Percentiles rank a stretch among this genome's conserved stretches.
These are phyloP conservation scores for Pseudogymnoascus verrucosus DNA, from an alignment of 2,329 filamentous ascomycete species.

Conservation along the genomic window DNA sequence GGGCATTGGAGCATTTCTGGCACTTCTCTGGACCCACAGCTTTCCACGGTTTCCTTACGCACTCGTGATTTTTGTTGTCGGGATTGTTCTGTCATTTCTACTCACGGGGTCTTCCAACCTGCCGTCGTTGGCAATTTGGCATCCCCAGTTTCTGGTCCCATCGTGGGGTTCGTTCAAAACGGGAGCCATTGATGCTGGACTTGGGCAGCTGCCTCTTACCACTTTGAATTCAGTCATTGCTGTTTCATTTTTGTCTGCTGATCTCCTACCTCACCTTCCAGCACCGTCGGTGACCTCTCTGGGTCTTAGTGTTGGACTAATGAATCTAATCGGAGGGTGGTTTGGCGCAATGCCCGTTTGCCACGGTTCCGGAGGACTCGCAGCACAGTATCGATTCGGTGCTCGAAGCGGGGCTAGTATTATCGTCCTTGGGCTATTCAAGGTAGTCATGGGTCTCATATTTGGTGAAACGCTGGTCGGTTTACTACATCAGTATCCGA, in stretches of 20 bases:
- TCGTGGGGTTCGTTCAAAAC: constrained; percentile 35
- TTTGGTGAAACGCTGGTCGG: constrained; percentile 67
- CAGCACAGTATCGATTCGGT: constrained; percentile 85
- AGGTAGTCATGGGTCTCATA: constrained; percentile 66
- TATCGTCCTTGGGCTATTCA: constrained; percentile 68
- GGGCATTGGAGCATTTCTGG: constrained; percentile 64
- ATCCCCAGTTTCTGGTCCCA: constrained; percentile 44
- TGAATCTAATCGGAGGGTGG: constrained; percentile 83
- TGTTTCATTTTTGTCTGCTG: constrained; percentile 67
- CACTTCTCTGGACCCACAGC: constrained; percentile 59
- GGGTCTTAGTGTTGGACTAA: constrained; percentile 70
- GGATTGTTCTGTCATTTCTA: constrained; percentile 55
- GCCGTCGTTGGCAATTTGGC: constrained; percentile 52
- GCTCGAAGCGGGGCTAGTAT: constrained; percentile 80
- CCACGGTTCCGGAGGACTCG: constrained; percentile 84
- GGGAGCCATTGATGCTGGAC: constrained; percentile 45
- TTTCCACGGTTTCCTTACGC: constrained; percentile 69
- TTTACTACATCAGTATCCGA: constrained; percentile 66
- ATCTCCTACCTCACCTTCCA: constrained; percentile 63
- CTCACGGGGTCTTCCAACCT: constrained; percentile 33
- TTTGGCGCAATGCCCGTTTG: constrained; percentile 94
- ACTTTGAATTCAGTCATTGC: constrained; percentile 90
- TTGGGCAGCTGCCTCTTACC: constrained; percentile 85
- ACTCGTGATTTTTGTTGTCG: constrained; percentile 60
- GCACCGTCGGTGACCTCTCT: constrained; percentile 67